Base-by-base conservation (phyloP, 108 stramenopile genomes). In the Conticribra weissflogii region DNA sequence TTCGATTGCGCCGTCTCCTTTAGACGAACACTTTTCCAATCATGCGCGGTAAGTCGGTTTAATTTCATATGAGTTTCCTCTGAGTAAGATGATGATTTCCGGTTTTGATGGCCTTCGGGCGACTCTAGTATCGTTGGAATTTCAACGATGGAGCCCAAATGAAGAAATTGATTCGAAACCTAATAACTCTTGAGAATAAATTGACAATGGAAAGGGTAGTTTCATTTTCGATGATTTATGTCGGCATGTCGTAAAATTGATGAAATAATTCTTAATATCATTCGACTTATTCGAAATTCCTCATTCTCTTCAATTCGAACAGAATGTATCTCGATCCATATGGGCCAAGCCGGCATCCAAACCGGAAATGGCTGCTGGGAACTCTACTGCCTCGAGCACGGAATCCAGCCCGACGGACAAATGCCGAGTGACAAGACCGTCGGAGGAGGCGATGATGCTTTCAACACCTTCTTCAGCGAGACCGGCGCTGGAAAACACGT, bases 391-490 rank as follows among this genome's bases (percentile, higher is more conserved):
- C 84, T 98, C 44, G 98, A 98, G 88, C 98, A 98, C 75, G 97
- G 98, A 66, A 98, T 98, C 74, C 83, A 83, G 71, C 96, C 97
- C 47, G 95, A 97, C 77, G 98, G 98, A 44, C 84, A 91, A 71
- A 95, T 97, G 97, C 86, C 90, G 47, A 71, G 77, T 57, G 92
- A 92, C 73, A 86, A 94, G 80, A 77, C 91, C 46, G 69, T 83
- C 44, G 89, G 87, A 19, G 82, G 74, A 24, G 89, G 84, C 14
- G 92, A 96, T 65, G 97, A 97, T 63, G 85, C 92, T 53, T 97
- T 96, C 91, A 93, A 93, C 88, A 96, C 97, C 63, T 99, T 97
- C 87, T 99, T 99, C 94, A 92, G 88, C 59, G 97, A 99, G 86
- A 98, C 98, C 14, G 87, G 85, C 12, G 88, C 91, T 46, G 98